Conservation (phyloP, 2,329 filamentous ascomycete species). For the Atkinsonella hypoxylon region DNA sequence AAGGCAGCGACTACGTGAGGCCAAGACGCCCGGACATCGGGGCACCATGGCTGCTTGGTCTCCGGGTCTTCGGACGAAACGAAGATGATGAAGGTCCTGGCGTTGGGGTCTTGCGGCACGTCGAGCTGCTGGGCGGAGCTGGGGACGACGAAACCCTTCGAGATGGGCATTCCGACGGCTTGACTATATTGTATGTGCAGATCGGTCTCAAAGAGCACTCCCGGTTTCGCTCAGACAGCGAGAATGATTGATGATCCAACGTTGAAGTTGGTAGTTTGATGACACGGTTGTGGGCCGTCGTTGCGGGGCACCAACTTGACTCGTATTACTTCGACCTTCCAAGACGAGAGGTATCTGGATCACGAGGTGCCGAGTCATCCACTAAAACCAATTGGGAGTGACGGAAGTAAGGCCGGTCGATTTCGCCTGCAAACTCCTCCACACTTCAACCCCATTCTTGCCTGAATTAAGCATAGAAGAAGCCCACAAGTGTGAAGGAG, state of each 20-base stretch:
- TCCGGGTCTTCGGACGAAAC: constrained; percentile 21
- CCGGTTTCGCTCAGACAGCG: too few relatives aligned
- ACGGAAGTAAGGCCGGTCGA: too few relatives aligned
- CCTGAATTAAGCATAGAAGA: constrained; percentile 21
- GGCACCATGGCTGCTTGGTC: constrained; percentile 26
- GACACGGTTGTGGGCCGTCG: too few relatives aligned
- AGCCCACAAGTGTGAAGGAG: constrained; percentile 22
- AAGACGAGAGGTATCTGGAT: too few relatives aligned
- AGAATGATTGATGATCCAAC: too few relatives aligned
- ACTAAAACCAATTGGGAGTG: too few relatives aligned
- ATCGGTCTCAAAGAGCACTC: too few relatives aligned
- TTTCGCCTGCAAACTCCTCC: constrained; percentile 11
- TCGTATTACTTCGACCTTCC: too few relatives aligned
- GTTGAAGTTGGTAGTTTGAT: too few relatives aligned
- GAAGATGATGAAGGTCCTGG: constrained; percentile 21
- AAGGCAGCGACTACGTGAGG: constrained; percentile 21
- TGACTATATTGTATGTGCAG: background rate
- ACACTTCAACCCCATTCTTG: constrained; percentile 11
- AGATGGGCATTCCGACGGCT: constrained; percentile 5
- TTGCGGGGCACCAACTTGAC: too few relatives aligned
- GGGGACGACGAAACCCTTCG: constrained; percentile 2
- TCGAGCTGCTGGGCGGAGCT: constrained; percentile 3
- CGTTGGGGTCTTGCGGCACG: background rate
- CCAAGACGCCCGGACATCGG: constrained; percentile 25
- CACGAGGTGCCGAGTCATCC: too few relatives aligned